Evolutionary conservation across 1,284 basidiomycete species (phyloP), one percentile per base, ranked within the genome.

Genomic region (Ganoderma sinense): DNA sequence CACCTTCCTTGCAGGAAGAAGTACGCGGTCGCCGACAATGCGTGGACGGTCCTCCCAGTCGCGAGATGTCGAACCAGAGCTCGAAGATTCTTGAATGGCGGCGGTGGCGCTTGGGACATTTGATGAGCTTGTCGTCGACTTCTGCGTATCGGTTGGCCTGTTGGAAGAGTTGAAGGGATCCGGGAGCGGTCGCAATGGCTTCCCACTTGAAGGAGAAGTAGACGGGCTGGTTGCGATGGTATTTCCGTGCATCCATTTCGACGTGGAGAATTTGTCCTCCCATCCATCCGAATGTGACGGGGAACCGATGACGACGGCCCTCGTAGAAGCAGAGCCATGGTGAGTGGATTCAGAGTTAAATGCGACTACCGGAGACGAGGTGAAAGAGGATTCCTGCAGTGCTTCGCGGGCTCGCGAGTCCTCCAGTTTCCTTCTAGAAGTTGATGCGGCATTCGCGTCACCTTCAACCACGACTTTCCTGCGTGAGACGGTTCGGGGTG

Each of bases 181-280:
- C 20, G 16, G 36, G n/a, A 33, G 56, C 20, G 23, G 40, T 8
- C 18, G 55, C 45, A 13, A 23, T 4, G 26, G 51, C 48, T 31
- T 29, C 29, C 31, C 18, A 26, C 20, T 16, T 43, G 61, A 43
- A 14, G 62, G 63, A 43, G 58, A 66, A 26, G n/a, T 39, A 45
- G 36, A 53, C 41, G 51, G 66, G 58, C 59, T 62, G 61, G 53
- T 29, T 8, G 26, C 53, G 31, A 33, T 6, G 5, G 53, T 56
- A 56, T 69, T 55, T 63, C 64, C 45, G 18, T 64, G 56, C 59
- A 55, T 43, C 20, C 70, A 64, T 59, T 73, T 73, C 64, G 72
- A 70, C 48, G 51, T 69, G 10, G 70, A 71, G 60, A 73, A 73
- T 68, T 62, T 68, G 70, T 71, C 72, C 59, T 73, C 72, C 61